Evolutionary conservation across 1,284 basidiomycete species (phyloP), one percentile per base, ranked within the genome.

Genomic region (Ustilago loliicola): DNA sequence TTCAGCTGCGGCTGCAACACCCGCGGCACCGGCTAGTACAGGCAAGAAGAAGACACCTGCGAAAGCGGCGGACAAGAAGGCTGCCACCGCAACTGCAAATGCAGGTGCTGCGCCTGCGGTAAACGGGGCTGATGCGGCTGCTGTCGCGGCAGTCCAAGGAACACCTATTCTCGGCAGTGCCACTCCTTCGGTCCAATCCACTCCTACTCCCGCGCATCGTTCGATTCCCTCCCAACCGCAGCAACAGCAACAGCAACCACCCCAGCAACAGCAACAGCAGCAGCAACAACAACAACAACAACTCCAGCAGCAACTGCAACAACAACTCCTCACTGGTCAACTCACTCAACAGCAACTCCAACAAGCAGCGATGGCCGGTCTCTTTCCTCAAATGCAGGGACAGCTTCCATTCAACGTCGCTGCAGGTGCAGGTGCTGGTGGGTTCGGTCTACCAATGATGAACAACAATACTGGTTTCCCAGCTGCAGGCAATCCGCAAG

Each of bases 31-130:
- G 8, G 54, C 66, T 1, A 61, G 61, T 21, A 61, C 71, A 21
- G 48, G 59, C 48, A 77, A 77, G 71, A 77, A 77, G 47, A 72
- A 72, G 70, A 70, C 75, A 0, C 64, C 72, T 2, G 64, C 68
- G 29, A 78, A 77, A 48, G 64, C 63, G 42, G 70, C 63, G 25
- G 70, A 70, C 32, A 72, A 72, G 74, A 75, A 75, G 47, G 23
- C 23, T 29, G 15, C 38, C 17, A 3, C 7, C 25, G 40, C 40
- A 21, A 48, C n/a, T 32, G 50, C 32, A 6, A 48, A 13, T 17
- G 63, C 56, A 9, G 32, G 7, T 59, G 50, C 52, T 40, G 34
- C n/a, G 19, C 9, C 42, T 7, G 42, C 34, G n/a, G 59, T 27
- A 15, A 52, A 63, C 40, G 60, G 50, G 0, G 17, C 47, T 50